phyloP scores from a whole-genome alignment of 2,329 filamentous ascomycete species.

The Xylogone sp. region DNA sequence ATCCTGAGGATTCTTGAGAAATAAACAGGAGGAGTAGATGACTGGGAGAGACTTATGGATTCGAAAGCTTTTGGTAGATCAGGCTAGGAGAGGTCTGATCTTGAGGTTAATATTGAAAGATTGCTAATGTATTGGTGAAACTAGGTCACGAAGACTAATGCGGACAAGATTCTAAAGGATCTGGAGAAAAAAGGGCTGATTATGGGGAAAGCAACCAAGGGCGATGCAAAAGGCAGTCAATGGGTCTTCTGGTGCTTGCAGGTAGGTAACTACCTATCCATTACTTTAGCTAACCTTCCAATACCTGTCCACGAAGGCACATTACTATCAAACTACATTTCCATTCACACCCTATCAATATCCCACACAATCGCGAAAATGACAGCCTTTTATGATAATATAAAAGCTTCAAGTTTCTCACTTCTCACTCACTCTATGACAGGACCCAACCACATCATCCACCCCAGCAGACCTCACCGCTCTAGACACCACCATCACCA shows the following conservation, averaged over 20 bases:
- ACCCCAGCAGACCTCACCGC: slow-evolving; percentile 43
- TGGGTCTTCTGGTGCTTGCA: slow-evolving; percentile 31
- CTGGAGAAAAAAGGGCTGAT: slow-evolving; percentile 57
- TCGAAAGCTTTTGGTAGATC: no score
- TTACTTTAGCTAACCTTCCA: no score
- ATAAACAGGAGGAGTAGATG: no score
- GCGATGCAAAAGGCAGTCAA: slow-evolving; percentile 25
- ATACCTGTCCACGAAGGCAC: no score
- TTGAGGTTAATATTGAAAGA: slow-evolving; percentile 5
- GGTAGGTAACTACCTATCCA: slow-evolving; percentile 10
- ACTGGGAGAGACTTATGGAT: no score
- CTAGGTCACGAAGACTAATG: slow-evolving; percentile 40
- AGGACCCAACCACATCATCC: slow-evolving; percentile 46
- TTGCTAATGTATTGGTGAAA: neutral
- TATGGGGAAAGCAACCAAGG: slow-evolving; percentile 40
- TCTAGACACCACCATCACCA: slow-evolving; percentile 44
- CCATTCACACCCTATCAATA: no score
- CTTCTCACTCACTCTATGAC: neutral
- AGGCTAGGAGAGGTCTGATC: no score
- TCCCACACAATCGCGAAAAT: no score
- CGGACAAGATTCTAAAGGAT: slow-evolving; percentile 59
- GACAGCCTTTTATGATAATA: no score
- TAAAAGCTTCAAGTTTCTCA: neutral
- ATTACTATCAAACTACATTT: no score
- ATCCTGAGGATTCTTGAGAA: neutral